Base-by-base conservation (phyloP, 345 rosid genomes). In the Lagerstroemia speciosa region DNA sequence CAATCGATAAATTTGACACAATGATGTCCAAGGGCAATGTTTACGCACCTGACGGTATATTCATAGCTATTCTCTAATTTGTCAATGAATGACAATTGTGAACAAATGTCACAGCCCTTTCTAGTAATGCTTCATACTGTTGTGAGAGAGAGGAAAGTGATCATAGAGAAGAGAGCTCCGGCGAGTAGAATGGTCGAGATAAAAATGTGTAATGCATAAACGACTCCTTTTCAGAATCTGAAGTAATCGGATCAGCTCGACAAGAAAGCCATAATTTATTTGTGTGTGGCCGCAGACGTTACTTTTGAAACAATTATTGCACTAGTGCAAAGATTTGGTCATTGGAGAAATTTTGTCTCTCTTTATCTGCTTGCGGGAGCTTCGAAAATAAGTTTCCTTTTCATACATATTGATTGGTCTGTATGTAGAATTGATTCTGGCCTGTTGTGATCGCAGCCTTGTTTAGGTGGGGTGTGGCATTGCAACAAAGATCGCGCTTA, bases 401-500 rank as follows among this genome's bases (percentile, higher is more conserved):
- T 62, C 65, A 12, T 33, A 3, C 33, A 17, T 33, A 19, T 32
- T 22, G 5, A 20, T 2, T 48, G 29, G 16, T 27, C 63, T 58
- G 61, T 14, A 24, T 58, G 31, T 36, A 62, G 24, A 32, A 32
- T 31, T 33, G 16, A 40, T n/a, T 2, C 24, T 40, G 64, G 24
- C 66, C 4, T 34, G n/a, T 64, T 27, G 77, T 38, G 30, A 46
- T 62, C 75, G 79, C 87, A 84, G 93, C 94, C 72, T 66, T 88
- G 31, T 82, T 78, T 74, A 80, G 90, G 81, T 88, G 91, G 94
- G 94, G 86, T 40, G 70, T 78, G 69, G 78, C 68, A 24, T 75
- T 88, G 85, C 94, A 88, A 66, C 87, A 88, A 69, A 83, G 91
- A 78, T 88, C 91, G 33, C 86, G 80, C 34, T 67, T 88, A 67